Conservation (phyloP, 2,329 filamentous ascomycete species). For the Fusarium buxicola region DNA sequence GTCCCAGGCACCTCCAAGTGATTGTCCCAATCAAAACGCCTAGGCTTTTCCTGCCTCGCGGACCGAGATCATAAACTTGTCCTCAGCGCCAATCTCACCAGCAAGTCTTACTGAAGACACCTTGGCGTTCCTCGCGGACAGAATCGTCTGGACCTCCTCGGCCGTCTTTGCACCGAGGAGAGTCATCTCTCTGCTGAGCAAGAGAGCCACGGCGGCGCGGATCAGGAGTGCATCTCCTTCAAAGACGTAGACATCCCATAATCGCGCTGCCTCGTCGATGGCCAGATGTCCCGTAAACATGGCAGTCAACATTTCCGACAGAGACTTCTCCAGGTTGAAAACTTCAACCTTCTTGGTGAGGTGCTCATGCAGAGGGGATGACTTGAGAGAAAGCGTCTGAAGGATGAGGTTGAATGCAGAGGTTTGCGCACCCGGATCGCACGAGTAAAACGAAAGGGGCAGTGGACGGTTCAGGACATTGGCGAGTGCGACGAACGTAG, state of each 20-base stretch:
- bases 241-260: conserved; percentile 88
- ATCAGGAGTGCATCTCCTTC: conserved; percentile 81
- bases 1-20: conserved; percentile 16
- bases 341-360: conserved; percentile 63
- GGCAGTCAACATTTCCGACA: conserved; percentile 70
- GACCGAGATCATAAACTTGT: conserved; percentile 54
- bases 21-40: conserved; percentile 19
- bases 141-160: conserved; percentile 57
- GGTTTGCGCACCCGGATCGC: conserved; percentile 74
- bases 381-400: conserved; percentile 73
- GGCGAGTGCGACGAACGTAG: conserved; percentile 77
- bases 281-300: conserved; percentile 73
- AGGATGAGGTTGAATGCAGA: conserved; percentile 77
- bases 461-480: conserved; percentile 83
- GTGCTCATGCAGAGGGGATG: conserved; percentile 71
- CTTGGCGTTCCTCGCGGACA: conserved; percentile 48
- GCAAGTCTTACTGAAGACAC: conserved; percentile 50
- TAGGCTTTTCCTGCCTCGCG: conserved; percentile 52
- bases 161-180: conserved; percentile 60
- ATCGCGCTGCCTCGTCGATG: conserved; percentile 75
- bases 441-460: conserved; percentile 79
- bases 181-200: conserved; percentile 65
- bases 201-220: conserved; percentile 75
- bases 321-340: conserved; percentile 63
- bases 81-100: conserved; percentile 60